These are phyloP conservation scores for Pseudovirgaria hyperparasitica DNA, from an alignment of 2,329 filamentous ascomycete genomes.

Conservation along the genomic window DNA sequence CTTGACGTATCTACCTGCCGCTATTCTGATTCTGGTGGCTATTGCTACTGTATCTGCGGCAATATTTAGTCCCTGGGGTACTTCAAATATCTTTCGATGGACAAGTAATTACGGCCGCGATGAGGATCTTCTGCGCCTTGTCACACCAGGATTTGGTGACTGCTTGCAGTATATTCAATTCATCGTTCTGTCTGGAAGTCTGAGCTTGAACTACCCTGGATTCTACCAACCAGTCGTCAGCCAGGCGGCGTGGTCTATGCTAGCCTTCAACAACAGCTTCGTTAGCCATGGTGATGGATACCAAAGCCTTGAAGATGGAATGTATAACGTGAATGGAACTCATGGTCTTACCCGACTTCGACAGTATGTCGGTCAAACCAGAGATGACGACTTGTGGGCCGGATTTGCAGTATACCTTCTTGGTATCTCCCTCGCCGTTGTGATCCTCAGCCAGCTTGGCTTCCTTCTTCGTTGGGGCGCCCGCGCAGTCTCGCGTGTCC, in stretches of 20 bases:
- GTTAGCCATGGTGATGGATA: slow-evolving; percentile 55
- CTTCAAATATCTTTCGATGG: slow-evolving; percentile 82
- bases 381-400: slow-evolving; percentile 74
- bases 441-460: slow-evolving; percentile 60
- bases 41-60: slow-evolving; percentile 72
- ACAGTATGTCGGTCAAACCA: slow-evolving; percentile 69
- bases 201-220: slow-evolving; percentile 81
- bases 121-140: slow-evolving; percentile 76
- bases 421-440: slow-evolving; percentile 55
- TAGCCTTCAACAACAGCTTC: slow-evolving; percentile 91
- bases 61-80: slow-evolving; percentile 89
- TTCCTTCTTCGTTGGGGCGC: slow-evolving; percentile 69
- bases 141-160: slow-evolving; percentile 92
- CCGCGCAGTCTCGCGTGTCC: slow-evolving; percentile 55
- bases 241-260: slow-evolving; percentile 72
- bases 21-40: slow-evolving; percentile 67
- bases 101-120: slow-evolving; percentile 96
- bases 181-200: slow-evolving; percentile 69
- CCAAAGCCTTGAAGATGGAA: slow-evolving; percentile 61
- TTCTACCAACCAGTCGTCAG: slow-evolving; percentile 89
- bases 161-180: slow-evolving; percentile 97
- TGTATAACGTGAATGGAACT: slow-evolving; percentile 68
- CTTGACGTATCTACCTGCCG: slow-evolving; percentile 62
- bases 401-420: slow-evolving; percentile 88
- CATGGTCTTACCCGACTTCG: slow-evolving; percentile 71